Percentiles rank a stretch among this genome's conserved stretches.
Conservation (phyloP, 2,329 filamentous ascomycete genomes). For the Fusarium nisikadoi region DNA sequence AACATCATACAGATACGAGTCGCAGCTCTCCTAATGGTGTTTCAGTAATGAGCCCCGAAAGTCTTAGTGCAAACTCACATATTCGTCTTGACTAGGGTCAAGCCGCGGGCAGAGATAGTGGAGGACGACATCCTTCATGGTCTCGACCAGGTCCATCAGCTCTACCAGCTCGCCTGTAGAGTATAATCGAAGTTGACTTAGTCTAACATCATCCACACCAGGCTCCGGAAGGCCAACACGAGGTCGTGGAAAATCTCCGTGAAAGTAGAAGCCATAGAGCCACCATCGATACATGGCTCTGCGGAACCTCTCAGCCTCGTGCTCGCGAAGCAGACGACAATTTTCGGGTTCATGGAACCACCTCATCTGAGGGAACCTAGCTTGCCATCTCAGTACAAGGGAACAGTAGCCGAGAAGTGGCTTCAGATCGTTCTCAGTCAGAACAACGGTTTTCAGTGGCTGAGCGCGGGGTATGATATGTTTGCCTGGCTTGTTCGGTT, state of each 20-base stretch:
- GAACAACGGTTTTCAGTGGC: constrained; percentile 40
- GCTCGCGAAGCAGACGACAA: constrained; percentile 55
- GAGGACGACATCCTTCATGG: constrained; percentile 57
- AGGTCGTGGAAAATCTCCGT: constrained; percentile 55
- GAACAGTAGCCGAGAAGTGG: constrained; percentile 50
- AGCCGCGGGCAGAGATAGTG: constrained; percentile 60
- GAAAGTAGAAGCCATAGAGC: constrained; percentile 64
- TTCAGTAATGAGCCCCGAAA: constrained; percentile 5
- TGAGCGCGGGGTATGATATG: not conserved
- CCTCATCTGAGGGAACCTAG: constrained; percentile 55
- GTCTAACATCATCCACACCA: constrained; percentile 54
- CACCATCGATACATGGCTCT: constrained; percentile 65
- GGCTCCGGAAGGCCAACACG: constrained; percentile 52
- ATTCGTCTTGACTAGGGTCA: constrained; percentile 48
- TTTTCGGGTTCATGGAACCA: constrained; percentile 60
- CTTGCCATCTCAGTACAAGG: constrained; percentile 53
- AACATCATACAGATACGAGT: constrained; percentile 39
- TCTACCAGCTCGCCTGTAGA: constrained; percentile 58
- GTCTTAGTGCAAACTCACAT: constrained; percentile 44
- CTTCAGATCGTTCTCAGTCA: constrained; percentile 49
- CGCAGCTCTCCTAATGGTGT: constrained; percentile 26
- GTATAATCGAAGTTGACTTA: constrained; percentile 56
- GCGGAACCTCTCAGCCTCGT: constrained; percentile 60
- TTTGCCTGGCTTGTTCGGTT: constrained; percentile 38
- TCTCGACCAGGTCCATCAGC: constrained; percentile 57